Percentiles rank a stretch among this genome's conserved stretches.
These are phyloP conservation scores for Acanthamoeba culbertsoni DNA, from an alignment of 208 protist genomes.

Conservation along the genomic window DNA sequence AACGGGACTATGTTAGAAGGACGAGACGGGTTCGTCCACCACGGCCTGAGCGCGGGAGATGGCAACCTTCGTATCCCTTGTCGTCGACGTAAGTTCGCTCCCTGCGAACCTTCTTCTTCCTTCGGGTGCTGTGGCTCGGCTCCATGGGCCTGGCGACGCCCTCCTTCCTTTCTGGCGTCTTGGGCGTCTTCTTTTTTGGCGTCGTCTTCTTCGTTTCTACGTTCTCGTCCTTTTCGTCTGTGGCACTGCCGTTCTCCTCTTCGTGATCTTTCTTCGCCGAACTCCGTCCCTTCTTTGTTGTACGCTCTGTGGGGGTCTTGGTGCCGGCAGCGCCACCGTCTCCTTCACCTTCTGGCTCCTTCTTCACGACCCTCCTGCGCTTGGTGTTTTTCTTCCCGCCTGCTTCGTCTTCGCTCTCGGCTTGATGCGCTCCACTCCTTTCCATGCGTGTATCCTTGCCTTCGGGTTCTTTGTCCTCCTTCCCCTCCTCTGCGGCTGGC, in stretches of 20 bases:
- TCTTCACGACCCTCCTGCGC: background rate
- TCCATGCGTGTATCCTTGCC: background rate
- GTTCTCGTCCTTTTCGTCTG: background rate
- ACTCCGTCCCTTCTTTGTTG: background rate
- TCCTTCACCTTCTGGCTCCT: background rate
- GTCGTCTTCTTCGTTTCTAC: background rate
- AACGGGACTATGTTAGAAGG: too few species aligned
- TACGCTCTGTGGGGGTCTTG: background rate
- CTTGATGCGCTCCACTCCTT: background rate
- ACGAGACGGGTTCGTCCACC: too few species aligned
- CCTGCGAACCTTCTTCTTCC: background rate
- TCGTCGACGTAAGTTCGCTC: background rate
- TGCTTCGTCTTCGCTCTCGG: background rate
- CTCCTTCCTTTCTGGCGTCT: background rate
- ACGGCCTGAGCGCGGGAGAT: too few species aligned
- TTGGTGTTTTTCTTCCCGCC: background rate
- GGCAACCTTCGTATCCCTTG: constrained; percentile 32
- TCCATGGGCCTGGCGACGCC: background rate
- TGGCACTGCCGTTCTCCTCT: background rate
- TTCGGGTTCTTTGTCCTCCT: background rate
- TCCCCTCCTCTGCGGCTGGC: background rate
- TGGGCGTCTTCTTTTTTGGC: background rate
- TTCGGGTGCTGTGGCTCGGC: background rate
- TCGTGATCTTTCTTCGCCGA: background rate
- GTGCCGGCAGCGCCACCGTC: background rate